A percentile compares a stretch with the other conserved stretches of the same genome.
Conservation (phyloP, 345 rosid genomes). For the Arabidopsis suecica region DNA sequence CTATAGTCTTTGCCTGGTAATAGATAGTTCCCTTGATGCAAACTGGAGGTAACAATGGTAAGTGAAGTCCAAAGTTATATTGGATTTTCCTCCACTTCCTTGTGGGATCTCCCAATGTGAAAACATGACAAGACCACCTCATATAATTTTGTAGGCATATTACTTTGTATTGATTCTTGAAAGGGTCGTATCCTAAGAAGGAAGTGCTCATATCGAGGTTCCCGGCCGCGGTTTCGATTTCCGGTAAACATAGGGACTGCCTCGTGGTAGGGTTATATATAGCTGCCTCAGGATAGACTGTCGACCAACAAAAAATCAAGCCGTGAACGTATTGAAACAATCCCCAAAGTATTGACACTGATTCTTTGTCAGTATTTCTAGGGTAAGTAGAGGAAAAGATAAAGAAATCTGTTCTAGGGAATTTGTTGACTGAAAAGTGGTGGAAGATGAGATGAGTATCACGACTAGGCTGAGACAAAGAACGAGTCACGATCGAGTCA, state of each 20-base stretch:
- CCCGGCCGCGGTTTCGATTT: not conserved
- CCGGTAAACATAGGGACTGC: not conserved
- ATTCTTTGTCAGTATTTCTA: not conserved
- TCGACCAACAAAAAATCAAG: not conserved
- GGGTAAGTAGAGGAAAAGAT: not conserved
- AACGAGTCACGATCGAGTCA: slow-evolving; percentile 15
- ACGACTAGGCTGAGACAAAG: not conserved
- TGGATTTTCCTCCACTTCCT: not conserved
- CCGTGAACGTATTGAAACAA: not conserved
- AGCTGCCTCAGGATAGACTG: not conserved
- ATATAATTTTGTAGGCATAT: not conserved
- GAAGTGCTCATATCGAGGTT: not conserved
- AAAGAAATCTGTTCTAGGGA: not conserved
- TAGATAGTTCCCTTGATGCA: not conserved
- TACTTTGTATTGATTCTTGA: slow-evolving; percentile 5
- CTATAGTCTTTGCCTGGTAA: not conserved
- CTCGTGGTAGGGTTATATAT: slow-evolving; percentile 19
- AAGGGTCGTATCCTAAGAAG: slow-evolving; percentile 15
- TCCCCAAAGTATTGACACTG: not conserved
- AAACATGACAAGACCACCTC: not conserved
- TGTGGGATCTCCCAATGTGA: not conserved
- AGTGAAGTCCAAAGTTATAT: not conserved
- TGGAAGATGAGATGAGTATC: not conserved
- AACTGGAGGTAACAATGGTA: not conserved
- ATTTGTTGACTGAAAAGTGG: not conserved